phyloP scores from a whole-genome alignment of 257 asterid species.

The Nicotiana undulata region DNA sequence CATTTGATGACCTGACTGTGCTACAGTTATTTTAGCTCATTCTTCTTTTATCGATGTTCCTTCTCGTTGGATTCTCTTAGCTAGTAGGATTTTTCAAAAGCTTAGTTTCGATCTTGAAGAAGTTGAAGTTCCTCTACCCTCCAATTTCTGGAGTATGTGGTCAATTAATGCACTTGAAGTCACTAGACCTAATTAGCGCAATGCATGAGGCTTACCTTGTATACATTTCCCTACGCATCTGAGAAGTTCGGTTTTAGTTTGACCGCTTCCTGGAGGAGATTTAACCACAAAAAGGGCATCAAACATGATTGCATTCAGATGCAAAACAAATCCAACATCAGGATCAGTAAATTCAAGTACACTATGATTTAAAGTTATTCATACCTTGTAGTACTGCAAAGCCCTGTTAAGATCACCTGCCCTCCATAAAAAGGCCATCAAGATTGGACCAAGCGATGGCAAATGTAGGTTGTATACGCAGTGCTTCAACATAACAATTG shows the following conservation, averaged over 20 bases:
- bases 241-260: slow-evolving; percentile 91
- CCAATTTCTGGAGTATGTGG: no score
- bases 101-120: no score
- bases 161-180: slow-evolving; percentile 27
- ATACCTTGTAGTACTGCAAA: slow-evolving; percentile 91
- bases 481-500: slow-evolving; percentile 87
- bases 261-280: slow-evolving; percentile 75
- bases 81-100: no score
- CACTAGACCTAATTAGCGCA: slow-evolving; percentile 37
- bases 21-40: no score
- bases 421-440: slow-evolving; percentile 97
- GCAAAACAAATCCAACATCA: slow-evolving; percentile 11
- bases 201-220: slow-evolving; percentile 71
- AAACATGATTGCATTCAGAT: background rate
- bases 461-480: slow-evolving; percentile 85
- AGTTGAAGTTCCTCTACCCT: no score
- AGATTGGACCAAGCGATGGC: slow-evolving; percentile 99
- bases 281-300: background rate
- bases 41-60: no score
- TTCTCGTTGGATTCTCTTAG: no score
- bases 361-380: background rate
- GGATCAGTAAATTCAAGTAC: background rate
- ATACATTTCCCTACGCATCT: slow-evolving; percentile 93
- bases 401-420: slow-evolving; percentile 89
- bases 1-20: no score